Evolutionary conservation across 2,329 filamentous ascomycete species (phyloP).

Genomic region (Diatrype stigma): DNA sequence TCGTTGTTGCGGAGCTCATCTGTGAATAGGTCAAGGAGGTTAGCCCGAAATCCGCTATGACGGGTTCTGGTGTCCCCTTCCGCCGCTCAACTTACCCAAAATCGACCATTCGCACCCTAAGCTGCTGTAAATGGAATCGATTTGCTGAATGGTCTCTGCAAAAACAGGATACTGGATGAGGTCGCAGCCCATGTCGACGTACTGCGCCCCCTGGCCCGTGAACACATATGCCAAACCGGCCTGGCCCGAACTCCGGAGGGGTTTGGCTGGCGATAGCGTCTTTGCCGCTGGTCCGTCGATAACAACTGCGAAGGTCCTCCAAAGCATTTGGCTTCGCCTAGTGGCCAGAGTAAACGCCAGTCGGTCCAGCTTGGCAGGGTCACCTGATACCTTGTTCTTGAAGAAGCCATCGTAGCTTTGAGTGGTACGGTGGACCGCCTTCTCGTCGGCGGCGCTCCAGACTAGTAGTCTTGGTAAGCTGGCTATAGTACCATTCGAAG

Average conservation of each 20-base stretch:
- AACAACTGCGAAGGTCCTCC: slow-evolving; percentile 22
- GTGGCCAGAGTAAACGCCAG: slow-evolving; percentile 25
- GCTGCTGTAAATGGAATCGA: slow-evolving; percentile 11
- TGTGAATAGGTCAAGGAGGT: slow-evolving; percentile 4
- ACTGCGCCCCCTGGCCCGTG: slow-evolving; percentile 27
- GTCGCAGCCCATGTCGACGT: slow-evolving; percentile 20
- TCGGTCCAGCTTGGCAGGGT: slow-evolving; percentile 10
- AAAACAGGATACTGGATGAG: slow-evolving; percentile 24
- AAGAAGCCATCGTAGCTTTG: slow-evolving; percentile 22
- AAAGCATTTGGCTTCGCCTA: slow-evolving; percentile 23
- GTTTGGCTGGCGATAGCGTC: slow-evolving; percentile 6
- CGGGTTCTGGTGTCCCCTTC: slow-evolving; percentile 4
- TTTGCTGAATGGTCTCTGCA: slow-evolving; percentile 8
- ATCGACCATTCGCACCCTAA: slow-evolving; percentile 24
- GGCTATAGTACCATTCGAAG: background rate
- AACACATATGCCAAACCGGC: slow-evolving; percentile 26
- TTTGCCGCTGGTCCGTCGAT: slow-evolving; percentile 1
- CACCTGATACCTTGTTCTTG: slow-evolving; percentile 6
- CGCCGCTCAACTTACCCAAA: slow-evolving; percentile 14
- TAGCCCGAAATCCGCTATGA: slow-evolving; percentile 1
- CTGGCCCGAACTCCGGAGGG: slow-evolving; percentile 15
- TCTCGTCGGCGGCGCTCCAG: slow-evolving; percentile 26
- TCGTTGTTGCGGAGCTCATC: slow-evolving; percentile 12
- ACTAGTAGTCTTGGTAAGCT: slow-evolving; percentile 17
- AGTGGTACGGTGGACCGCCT: slow-evolving; percentile 20